These are phyloP conservation scores for Lenzites betulinus DNA, from an alignment of 768 basidiomycete species.

Conservation along the genomic window DNA sequence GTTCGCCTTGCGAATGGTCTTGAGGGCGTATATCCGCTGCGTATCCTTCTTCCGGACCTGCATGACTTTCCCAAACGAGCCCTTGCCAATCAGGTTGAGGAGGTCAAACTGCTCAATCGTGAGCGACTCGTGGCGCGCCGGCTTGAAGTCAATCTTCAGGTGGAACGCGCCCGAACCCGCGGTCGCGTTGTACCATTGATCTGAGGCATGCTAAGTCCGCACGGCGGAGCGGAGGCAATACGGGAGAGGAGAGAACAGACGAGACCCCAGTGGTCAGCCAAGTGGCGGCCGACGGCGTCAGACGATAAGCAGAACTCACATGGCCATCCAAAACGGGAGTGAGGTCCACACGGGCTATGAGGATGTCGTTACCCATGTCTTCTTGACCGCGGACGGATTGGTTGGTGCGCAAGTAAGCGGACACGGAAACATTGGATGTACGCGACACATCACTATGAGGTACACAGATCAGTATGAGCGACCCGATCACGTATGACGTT, in stretches of 20 bases:
- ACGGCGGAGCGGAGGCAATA: not conserved
- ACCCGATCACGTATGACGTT: not conserved
- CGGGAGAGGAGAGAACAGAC: constrained; percentile 1
- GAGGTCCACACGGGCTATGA: constrained; percentile 91
- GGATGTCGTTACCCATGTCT: constrained; percentile 97
- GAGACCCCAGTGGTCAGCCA: constrained; percentile 15
- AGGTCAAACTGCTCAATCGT: constrained; percentile 98
- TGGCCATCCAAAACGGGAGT: constrained; percentile 81
- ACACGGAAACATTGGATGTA: constrained; percentile 88
- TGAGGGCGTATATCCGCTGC: constrained; percentile 94
- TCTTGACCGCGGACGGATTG: constrained; percentile 71
- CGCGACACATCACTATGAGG: constrained; percentile 85
- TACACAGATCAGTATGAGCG: not conserved
- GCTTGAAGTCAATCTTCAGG: constrained; percentile 93
- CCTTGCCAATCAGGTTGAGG: constrained; percentile 97
- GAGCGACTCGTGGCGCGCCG: constrained; percentile 76
- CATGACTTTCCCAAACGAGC: constrained; percentile 98
- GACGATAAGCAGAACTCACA: constrained; percentile 42
- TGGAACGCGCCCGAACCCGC: constrained; percentile 91
- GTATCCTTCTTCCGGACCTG: constrained; percentile 99
- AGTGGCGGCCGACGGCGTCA: not conserved
- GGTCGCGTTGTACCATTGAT: constrained; percentile 87
- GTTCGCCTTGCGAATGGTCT: constrained; percentile 97
- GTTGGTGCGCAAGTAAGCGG: constrained; percentile 86
- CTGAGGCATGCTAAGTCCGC: constrained; percentile 67